These are phyloP conservation scores for Candida tetrigidarum DNA, from an alignment of 1,139 yeast genomes.

Conservation along the genomic window DNA sequence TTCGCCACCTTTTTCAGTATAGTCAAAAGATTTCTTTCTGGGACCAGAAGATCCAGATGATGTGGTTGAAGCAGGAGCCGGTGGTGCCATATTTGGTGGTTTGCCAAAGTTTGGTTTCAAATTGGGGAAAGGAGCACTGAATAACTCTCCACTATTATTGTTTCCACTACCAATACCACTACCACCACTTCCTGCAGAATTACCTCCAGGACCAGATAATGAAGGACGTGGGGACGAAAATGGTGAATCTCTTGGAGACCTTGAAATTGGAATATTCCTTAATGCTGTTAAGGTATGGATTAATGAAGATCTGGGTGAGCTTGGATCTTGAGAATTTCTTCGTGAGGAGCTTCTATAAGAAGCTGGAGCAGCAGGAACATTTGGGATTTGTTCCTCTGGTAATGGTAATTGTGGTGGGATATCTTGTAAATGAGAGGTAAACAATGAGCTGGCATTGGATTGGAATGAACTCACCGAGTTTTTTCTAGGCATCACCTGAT, in stretches of 20 bases:
- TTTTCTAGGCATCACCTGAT: slow-evolving; percentile 24
- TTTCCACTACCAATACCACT: not conserved
- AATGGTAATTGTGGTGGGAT: slow-evolving; percentile 60
- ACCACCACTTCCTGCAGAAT: not conserved
- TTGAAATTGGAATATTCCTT: slow-evolving; percentile 41
- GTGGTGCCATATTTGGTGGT: not conserved
- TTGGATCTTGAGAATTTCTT: slow-evolving; percentile 39
- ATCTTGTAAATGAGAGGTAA: slow-evolving; percentile 39
- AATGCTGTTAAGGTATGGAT: slow-evolving; percentile 47
- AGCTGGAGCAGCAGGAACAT: slow-evolving; percentile 41
- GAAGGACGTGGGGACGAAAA: slow-evolving; percentile 55
- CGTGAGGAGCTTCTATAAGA: slow-evolving; percentile 41
- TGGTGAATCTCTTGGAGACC: slow-evolving; percentile 48
- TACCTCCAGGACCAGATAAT: slow-evolving; percentile 32
- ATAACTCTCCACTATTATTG: slow-evolving; percentile 21
- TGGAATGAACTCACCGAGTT: slow-evolving; percentile 35
- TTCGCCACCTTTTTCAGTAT: not conserved
- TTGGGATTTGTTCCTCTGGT: slow-evolving; percentile 57
- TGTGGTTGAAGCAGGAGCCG: not conserved
- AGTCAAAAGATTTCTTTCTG: slow-evolving; percentile 11
- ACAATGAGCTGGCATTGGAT: slow-evolving; percentile 30
- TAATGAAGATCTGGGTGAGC: slow-evolving; percentile 48
- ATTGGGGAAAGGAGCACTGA: slow-evolving; percentile 25
- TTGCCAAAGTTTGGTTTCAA: slow-evolving; percentile 21
- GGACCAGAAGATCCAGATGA: not conserved